These are phyloP conservation scores for Domatiomyces catenatus DNA, from an alignment of 2,329 filamentous ascomycete species.

Conservation along the genomic window DNA sequence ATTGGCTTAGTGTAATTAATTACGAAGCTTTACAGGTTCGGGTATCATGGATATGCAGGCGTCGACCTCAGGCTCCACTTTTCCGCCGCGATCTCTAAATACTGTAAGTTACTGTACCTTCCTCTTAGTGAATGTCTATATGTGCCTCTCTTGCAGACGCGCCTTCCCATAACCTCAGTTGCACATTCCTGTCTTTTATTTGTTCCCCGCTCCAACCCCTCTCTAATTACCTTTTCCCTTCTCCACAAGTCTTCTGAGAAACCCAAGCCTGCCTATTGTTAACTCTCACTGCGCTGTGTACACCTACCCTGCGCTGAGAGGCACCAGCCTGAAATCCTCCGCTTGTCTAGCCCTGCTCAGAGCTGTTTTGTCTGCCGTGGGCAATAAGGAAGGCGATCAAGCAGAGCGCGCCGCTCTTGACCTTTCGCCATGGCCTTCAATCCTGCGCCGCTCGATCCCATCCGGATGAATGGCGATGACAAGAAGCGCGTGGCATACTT, in stretches of 20 bases:
- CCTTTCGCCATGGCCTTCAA: slow-evolving; percentile 32
- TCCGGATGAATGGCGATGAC: slow-evolving; percentile 35
- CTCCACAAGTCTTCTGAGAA: neutral
- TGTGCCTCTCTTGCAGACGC: neutral
- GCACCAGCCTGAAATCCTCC: neutral
- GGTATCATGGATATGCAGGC: no score
- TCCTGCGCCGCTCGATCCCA: slow-evolving; percentile 37
- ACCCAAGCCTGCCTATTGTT: neutral
- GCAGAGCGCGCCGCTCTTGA: neutral
- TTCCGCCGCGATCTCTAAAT: neutral
- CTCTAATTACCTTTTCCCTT: neutral
- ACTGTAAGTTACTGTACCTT: neutral
- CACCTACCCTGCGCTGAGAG: neutral
- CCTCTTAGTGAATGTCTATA: neutral
- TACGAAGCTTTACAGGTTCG: neutral
- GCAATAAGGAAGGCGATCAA: neutral
- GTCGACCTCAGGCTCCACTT: neutral
- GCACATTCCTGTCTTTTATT: neutral
- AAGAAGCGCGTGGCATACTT: slow-evolving; percentile 91
- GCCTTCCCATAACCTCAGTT: neutral
- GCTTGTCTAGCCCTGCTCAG: neutral
- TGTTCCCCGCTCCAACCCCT: neutral
- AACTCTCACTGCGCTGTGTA: neutral
- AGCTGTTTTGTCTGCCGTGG: neutral
- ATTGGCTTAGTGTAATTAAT: neutral